Base-by-base conservation (phyloP, 2,329 filamentous ascomycete species). In the Alternaria gaisen region DNA sequence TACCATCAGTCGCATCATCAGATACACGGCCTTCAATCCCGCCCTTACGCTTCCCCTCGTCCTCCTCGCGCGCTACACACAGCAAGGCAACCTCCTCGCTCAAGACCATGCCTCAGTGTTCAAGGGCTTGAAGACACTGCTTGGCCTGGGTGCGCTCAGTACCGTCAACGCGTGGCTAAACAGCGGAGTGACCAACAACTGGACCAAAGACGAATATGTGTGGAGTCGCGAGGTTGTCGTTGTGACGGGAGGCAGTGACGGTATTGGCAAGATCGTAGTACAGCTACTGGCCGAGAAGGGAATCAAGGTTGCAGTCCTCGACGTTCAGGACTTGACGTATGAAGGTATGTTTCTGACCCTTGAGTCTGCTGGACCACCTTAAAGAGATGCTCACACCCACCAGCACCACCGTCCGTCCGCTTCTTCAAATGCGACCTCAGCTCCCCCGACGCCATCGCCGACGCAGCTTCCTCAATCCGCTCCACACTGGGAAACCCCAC, bases 381-480 rank as follows among this genome's bases (percentile, higher is more conserved):
- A 34, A 14, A 53, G 18, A 12, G 5, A 7, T n/a, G 24, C 32
- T 50, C 18, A 30, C 41, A 58, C 11, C 26, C 22, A 24, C 36
- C 69, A 84, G 80, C 81, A 38, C 80, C 83, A 56, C 56, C 73
- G 53, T 85, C 85, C 10, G 86, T 92, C n/a, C 82, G 85, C 74
- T 90, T 88, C 80, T 91, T 88, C 80, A 80, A 88, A 67, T 91
- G 88, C 80, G 90, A 94, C 77, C 85, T 93, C 66, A 87, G 88
- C 50, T 88, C 85, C 0, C 80, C 85, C 4, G 72, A 82, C 14
- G 82, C 81, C 36, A 84, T 92, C 66, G 73, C 82, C 7, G 74
- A 79, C 3, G 83, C 84, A 6, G 88, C 87, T 1, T 70, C 81
- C 12, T 71, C 80, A 5, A 84, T 92, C 70, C 83, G 86, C 53